Evolutionary conservation across 371 early-diverging fungal genomes (phyloP), one percentile per base, ranked within the genome.

Genomic region (Mortierella sp.): DNA sequence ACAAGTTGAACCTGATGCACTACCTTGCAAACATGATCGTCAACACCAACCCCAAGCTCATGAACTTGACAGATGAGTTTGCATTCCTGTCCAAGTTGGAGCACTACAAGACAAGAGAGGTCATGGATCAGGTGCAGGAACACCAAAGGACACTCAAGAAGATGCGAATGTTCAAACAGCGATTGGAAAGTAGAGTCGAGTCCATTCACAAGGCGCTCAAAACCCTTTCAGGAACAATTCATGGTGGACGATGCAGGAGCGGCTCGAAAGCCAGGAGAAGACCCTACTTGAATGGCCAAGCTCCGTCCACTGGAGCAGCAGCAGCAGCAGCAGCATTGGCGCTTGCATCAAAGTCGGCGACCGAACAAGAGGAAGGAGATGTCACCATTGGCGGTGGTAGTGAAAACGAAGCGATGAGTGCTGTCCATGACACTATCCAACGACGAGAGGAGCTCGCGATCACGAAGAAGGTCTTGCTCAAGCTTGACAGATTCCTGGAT

Each of bases 1-100:
- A 64, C 69, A 76, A 76, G 24, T 76, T 62, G 17, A 76, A 76
- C 29, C 25, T 76, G 46, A 76, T 76, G 69, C 69, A 76, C 41
- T 76, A 76, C 22, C 66, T 76, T 14, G 77, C 77, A 10, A 68
- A 60, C 24, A 69, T 76, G 77, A 69, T 65, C 1, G 49, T 69
- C 19, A 50, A 61, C 34, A 69, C 60, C 34, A 76, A 76, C 51
- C 69, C 69, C 1, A 65, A 68, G 34, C 46, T 76, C 2, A 43
- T 69, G 56, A 61, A 43, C 21, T 39, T 76, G 40, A 69, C 77
- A 2, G 69, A 68, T 0, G 21, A 68, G 24, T 76, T 76, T 44
- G 54, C 25, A 14, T 57, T 61, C 37, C 43, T 76, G 47, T 31
- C 46, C 22, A 76, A 61, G 19, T 43, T 76, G 51, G 69, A 76